Conservation (phyloP, 1,284 basidiomycete species). For the Mycosarcoma maydis region DNA sequence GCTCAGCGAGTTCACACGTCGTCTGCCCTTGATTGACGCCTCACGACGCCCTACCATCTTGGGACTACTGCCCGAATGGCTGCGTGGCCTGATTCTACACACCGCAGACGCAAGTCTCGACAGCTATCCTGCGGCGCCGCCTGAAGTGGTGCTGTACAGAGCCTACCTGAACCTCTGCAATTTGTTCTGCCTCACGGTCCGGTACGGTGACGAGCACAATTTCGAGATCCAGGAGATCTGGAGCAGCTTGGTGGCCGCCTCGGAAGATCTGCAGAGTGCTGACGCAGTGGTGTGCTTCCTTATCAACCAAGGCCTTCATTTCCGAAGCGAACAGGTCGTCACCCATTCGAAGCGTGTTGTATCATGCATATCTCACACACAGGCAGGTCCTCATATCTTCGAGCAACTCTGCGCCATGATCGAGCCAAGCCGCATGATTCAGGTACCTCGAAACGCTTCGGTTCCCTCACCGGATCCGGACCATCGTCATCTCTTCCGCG, state of each 20-base stretch:
- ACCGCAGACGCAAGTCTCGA: constrained; percentile 19
- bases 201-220: constrained; percentile 79
- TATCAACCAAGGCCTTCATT: constrained; percentile 85
- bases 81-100: constrained; percentile 49
- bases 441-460: constrained; percentile 75
- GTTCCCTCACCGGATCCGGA: constrained; percentile 60
- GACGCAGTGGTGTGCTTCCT: constrained; percentile 84
- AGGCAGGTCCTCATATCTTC: constrained; percentile 78
- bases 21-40: constrained; percentile 74
- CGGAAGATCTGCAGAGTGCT: constrained; percentile 73
- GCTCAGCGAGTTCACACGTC: constrained; percentile 78
- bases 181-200: constrained; percentile 82
- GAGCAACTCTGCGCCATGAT: constrained; percentile 85
- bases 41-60: constrained; percentile 48
- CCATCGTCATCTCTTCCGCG: constrained; percentile 60
- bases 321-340: constrained; percentile 81
- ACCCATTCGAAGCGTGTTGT: constrained; percentile 82
- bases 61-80: constrained; percentile 57
- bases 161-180: constrained; percentile 75
- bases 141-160: constrained; percentile 39
- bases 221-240: constrained; percentile 87
- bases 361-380: constrained; percentile 82
- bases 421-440: constrained; percentile 81
- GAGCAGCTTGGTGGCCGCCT: constrained; percentile 75
- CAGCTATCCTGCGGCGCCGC: constrained; percentile 25